Percentiles rank a stretch among this genome's conserved stretches.
Evolutionary conservation across 2,329 filamentous ascomycete species (phyloP).

Genomic region (Hypoxylon sp.): DNA sequence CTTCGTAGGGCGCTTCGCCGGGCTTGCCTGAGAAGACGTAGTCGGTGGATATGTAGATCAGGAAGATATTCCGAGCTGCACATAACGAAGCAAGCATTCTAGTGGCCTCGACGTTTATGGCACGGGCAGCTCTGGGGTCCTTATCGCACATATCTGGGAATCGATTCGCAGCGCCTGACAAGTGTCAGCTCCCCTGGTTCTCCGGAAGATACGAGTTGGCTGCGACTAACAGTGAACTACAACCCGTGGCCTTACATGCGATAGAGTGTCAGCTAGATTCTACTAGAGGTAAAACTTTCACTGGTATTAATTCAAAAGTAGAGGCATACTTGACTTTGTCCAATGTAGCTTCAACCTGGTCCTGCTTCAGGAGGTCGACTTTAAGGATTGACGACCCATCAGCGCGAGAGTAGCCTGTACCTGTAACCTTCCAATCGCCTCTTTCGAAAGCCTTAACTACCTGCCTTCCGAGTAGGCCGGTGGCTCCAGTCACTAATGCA

Average conservation of each 20-base stretch:
- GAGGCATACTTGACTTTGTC: conserved; percentile 69
- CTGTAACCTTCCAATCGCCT: conserved; percentile 77
- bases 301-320: not conserved
- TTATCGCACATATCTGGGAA: conserved; percentile 89
- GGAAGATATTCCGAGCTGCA: conserved; percentile 70
- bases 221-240: conserved; percentile 81
- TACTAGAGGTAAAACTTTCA: too few species aligned
- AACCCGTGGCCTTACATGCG: conserved; percentile 73
- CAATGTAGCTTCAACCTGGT: conserved; percentile 66
- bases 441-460: conserved; percentile 79
- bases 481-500: conserved; percentile 86
- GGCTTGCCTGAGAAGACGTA: conserved; percentile 82
- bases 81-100: conserved; percentile 76
- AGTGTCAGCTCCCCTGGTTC: conserved; percentile 15
- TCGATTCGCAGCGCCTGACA: conserved; percentile 85
- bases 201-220: not conserved
- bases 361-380: conserved; percentile 65
- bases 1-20: conserved; percentile 88
- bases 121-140: conserved; percentile 81
- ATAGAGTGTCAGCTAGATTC: conserved; percentile 38
- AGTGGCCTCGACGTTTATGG: conserved; percentile 82
- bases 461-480: conserved; percentile 85
- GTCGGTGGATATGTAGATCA: conserved; percentile 87
- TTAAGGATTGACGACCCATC: conserved; percentile 77
- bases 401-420: conserved; percentile 81